Percentiles rank a stretch among this genome's conserved stretches.
phyloP scores from a whole-genome alignment of 495 filamentous ascomycete genomes.

The Acidomyces sp. region DNA sequence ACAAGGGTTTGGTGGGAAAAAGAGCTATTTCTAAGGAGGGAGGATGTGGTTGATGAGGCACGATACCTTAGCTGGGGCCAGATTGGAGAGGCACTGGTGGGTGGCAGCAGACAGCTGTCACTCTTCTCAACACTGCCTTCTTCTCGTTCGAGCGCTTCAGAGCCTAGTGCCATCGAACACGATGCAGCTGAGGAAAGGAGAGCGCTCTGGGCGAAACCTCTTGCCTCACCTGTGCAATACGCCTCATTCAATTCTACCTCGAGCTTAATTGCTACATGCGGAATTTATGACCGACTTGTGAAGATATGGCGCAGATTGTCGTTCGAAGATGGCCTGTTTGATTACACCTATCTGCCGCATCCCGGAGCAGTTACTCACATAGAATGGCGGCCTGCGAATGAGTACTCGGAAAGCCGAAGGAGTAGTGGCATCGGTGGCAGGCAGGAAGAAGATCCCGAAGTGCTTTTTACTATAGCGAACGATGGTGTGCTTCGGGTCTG shows the following conservation, averaged over 20 bases:
- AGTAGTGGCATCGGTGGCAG: conserved; percentile 11
- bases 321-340: conserved; percentile 82
- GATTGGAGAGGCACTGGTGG: conserved; percentile 15
- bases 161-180: conserved; percentile 13
- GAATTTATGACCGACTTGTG: conserved; percentile 64
- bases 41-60: conserved; percentile 9
- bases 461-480: conserved; percentile 85
- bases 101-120: conserved; percentile 14
- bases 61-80: conserved; percentile 13
- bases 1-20: conserved; percentile 44
- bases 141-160: conserved; percentile 10
- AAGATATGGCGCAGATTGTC: conserved; percentile 87
- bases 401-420: conserved; percentile 1
- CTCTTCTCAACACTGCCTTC: conserved; percentile 18
- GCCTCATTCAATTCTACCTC: conserved; percentile 79
- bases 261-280: conserved; percentile 69
- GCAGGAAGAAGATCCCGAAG: conserved; percentile 33
- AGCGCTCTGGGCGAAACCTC: conserved; percentile 56
- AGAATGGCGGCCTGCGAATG: conserved; percentile 52
- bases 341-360: conserved; percentile 80
- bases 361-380: conserved; percentile 64
- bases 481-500: conserved; percentile 76
- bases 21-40: conserved; percentile 17
- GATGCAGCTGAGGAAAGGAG: conserved; percentile 24
- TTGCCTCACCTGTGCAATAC: conserved; percentile 62